Evolutionary conservation across 441 rosid genomes (phyloP), one percentile per base, ranked within the genome.

Genomic region (Flueggea neowawraea): DNA sequence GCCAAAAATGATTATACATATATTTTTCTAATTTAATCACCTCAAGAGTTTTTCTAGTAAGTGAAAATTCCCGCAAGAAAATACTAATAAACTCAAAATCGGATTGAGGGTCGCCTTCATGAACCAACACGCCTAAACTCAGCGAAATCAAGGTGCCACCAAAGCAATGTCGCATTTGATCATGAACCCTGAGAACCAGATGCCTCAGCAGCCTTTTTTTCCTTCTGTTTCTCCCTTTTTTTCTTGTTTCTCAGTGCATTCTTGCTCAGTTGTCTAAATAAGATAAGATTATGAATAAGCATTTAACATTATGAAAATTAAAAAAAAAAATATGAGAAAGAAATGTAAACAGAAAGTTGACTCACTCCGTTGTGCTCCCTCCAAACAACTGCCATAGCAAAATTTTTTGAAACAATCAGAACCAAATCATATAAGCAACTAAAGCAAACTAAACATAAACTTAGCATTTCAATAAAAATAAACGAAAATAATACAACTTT

Each of bases 161-260:
- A 8, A 15, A n/a, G 56, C 58, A 62, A 16, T 54, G 11, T 9
- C 4, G 56, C 15, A 44, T 43, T 53, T 6, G 7, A 39, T 71
- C 69, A 75, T 13, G 68, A 54, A 55, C 63, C 67, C 10, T 16
- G 67, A 1, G 55, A 32, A 22, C 2, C 28, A 22, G 28, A 22
- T 22, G 28, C 1, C 28, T 22, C 28, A 13, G 72, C 69, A 2
- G 90, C 89, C 69, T 84, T 87, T 73, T 94, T 94, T 80, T 86
- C 90, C 69, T 73, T 82, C 32, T 80, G 89, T 69, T 88, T 90
- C 74, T 90, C 97, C 65, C 97, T 83, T 70, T 85, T 93, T 78
- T 90, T 90, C 88, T 90, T 94, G 93, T 94, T 94, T 68, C 51
- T 89, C 54, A 84, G 80, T 9, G 96, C 97, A 62, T 71, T 89